Evolutionary conservation across 2,329 filamentous ascomycete genomes (phyloP).

Genomic region (Xylaria sp.): DNA sequence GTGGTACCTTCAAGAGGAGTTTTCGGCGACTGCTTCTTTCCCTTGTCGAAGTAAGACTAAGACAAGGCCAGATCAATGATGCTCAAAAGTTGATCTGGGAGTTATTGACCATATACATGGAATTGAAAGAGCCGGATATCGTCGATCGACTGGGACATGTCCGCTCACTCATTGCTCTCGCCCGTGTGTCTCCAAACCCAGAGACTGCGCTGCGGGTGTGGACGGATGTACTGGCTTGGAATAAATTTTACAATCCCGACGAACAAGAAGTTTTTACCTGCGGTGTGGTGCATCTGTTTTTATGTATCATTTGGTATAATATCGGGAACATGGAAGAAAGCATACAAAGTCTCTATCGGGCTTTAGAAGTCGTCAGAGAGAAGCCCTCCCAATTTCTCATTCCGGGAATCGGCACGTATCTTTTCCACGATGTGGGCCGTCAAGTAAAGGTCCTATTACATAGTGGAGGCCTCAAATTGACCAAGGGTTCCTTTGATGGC

Average conservation of each 20-base stretch:
- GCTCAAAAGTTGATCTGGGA: not conserved
- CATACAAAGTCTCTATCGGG: not conserved
- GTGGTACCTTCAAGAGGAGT: not conserved
- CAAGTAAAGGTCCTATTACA: not conserved
- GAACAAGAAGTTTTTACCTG: constrained; percentile 4
- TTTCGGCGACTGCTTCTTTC: not conserved
- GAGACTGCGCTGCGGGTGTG: not conserved
- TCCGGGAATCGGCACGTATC: not conserved
- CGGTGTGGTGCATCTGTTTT: not conserved
- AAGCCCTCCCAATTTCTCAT: not conserved
- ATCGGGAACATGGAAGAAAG: not conserved
- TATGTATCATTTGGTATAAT: not conserved
- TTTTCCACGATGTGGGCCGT: constrained; percentile 1
- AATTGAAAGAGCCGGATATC: not conserved
- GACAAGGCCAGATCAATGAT: constrained; percentile 1
- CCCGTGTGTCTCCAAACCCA: constrained; percentile 4
- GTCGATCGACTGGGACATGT: not conserved
- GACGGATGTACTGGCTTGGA: not conserved
- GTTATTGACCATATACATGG: not conserved
- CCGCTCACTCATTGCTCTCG: not conserved
- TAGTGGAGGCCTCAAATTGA: too few relatives aligned
- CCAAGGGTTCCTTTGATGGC: too few relatives aligned
- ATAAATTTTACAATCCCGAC: constrained; percentile 1
- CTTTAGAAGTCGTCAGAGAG: not conserved
- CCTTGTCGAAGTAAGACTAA: not conserved